These are phyloP conservation scores for Chaetomium sp. DNA, from an alignment of 2,329 filamentous ascomycete genomes.

Conservation along the genomic window DNA sequence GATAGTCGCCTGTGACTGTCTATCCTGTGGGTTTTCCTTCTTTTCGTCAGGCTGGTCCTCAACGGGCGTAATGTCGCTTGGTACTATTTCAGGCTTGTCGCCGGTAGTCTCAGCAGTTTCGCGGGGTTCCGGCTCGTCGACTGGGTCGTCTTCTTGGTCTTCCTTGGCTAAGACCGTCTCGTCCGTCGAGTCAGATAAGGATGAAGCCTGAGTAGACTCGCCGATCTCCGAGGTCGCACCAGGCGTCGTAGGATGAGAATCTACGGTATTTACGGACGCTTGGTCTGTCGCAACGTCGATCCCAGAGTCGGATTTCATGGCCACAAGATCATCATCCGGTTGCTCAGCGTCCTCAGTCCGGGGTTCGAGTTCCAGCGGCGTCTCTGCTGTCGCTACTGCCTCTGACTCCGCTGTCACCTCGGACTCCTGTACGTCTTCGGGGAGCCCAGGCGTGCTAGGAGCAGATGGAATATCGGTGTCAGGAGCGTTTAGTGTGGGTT, in stretches of 20 bases:
- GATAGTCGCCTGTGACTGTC: constrained; percentile 6
- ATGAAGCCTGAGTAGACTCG: constrained; percentile 57
- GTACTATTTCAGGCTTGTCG: background rate
- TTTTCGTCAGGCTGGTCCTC: background rate
- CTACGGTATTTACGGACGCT: constrained; percentile 42
- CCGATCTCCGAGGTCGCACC: constrained; percentile 48
- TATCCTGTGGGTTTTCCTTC: background rate
- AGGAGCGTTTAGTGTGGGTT: constrained; percentile 25
- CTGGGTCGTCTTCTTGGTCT: constrained; percentile 16
- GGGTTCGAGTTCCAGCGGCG: constrained; percentile 24
- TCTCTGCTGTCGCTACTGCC: constrained; percentile 3
- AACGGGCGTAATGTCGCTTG: background rate
- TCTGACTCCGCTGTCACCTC: constrained; percentile 17
- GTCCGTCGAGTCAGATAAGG: constrained; percentile 56
- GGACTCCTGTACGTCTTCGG: constrained; percentile 34
- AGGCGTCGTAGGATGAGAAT: constrained; percentile 54
- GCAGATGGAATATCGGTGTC: constrained; percentile 24
- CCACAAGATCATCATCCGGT: constrained; percentile 31
- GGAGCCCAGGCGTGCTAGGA: constrained; percentile 15
- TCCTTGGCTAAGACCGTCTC: constrained; percentile 46
- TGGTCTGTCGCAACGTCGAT: constrained; percentile 46
- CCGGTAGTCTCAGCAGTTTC: background rate
- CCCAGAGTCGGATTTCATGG: constrained; percentile 48
- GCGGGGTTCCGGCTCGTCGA: background rate
- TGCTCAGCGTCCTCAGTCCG: constrained; percentile 24